Percentiles rank a stretch among this genome's conserved stretches.
phyloP scores from a whole-genome alignment of 116 monocot genomes.

The Posidonia oceanica region DNA sequence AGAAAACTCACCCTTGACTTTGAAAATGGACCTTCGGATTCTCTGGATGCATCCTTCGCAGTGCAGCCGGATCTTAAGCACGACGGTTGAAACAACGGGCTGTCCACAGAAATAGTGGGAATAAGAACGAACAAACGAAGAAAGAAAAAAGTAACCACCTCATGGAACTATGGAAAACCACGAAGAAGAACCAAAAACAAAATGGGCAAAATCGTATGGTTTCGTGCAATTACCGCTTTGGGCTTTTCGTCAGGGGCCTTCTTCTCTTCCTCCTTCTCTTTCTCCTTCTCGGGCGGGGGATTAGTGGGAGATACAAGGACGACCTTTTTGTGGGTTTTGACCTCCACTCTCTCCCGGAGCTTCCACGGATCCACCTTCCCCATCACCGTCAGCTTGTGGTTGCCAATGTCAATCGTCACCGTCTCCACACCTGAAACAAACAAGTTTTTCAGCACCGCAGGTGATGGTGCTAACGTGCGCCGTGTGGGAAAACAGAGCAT shows the following conservation, averaged over 20 bases:
- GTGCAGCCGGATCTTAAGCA: slow-evolving; percentile 36
- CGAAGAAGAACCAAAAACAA: too few species aligned
- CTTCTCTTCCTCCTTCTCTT: slow-evolving; percentile 11
- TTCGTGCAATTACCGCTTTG: background rate
- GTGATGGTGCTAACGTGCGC: too few species aligned
- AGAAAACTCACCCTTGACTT: slow-evolving; percentile 26
- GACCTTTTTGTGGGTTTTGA: slow-evolving; percentile 59
- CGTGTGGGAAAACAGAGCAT: too few species aligned
- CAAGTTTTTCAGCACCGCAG: too few species aligned
- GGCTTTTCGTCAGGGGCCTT: slow-evolving; percentile 9
- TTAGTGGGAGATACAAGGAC: slow-evolving; percentile 49
- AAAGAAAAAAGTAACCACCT: background rate
- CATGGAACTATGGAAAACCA: background rate
- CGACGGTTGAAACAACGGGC: slow-evolving; percentile 24
- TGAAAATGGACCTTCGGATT: slow-evolving; percentile 25
- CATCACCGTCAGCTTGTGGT: slow-evolving; percentile 37
- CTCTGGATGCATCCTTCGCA: slow-evolving; percentile 41
- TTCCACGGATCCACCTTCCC: slow-evolving; percentile 57
- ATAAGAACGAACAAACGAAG: too few species aligned
- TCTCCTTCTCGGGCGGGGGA: slow-evolving; percentile 16
- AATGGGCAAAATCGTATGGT: too few species aligned
- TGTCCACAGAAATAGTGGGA: background rate
- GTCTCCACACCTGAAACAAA: slow-evolving; percentile 34
- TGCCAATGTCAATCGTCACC: slow-evolving; percentile 19
- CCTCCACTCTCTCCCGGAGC: slow-evolving; percentile 46